Evolutionary conservation across 805 yeast genomes (phyloP).

Genomic region (Yarrowia divulgata): DNA sequence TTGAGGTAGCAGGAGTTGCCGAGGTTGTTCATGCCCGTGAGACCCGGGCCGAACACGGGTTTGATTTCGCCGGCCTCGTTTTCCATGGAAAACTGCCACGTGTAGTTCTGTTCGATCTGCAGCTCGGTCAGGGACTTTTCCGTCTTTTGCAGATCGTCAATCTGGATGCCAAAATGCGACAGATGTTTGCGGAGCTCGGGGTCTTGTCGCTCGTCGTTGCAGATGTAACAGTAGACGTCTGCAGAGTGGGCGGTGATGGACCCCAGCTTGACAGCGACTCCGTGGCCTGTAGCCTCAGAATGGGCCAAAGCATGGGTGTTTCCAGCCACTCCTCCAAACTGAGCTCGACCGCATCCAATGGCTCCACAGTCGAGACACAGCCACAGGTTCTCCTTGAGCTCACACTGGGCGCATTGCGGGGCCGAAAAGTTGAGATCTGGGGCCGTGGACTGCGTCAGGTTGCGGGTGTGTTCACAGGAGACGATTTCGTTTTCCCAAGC

Average conservation of each 20-base stretch:
- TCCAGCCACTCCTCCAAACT: conserved; percentile 94
- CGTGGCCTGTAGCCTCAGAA: conserved; percentile 65
- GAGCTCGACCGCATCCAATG: conserved; percentile 94
- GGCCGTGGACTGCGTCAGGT: conserved; percentile 54
- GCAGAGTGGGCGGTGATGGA: conserved; percentile 76
- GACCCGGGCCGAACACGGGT: conserved; percentile 75
- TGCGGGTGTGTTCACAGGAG: conserved; percentile 78
- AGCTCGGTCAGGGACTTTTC: conserved; percentile 89
- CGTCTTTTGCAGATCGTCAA: conserved; percentile 63
- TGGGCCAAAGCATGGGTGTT: conserved; percentile 88
- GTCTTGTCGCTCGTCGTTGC: conserved; percentile 88
- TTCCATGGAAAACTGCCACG: conserved; percentile 90
- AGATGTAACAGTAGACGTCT: conserved; percentile 86
- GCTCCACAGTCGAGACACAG: conserved; percentile 88
- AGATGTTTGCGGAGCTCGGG: conserved; percentile 61
- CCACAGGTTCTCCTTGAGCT: conserved; percentile 82
- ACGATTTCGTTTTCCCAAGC: conserved; percentile 91
- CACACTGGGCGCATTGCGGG: conserved; percentile 52
- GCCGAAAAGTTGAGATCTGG: conserved; percentile 39
- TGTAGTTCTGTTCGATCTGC: conserved; percentile 89
- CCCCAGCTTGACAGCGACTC: conserved; percentile 89
- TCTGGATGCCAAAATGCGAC: conserved; percentile 70
- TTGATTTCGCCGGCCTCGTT: conserved; percentile 69
- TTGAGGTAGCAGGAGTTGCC: conserved; percentile 94
- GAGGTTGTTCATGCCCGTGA: conserved; percentile 85